Base-by-base conservation (phyloP, 495 filamentous ascomycete genomes). In the Parathielavia appendiculata region DNA sequence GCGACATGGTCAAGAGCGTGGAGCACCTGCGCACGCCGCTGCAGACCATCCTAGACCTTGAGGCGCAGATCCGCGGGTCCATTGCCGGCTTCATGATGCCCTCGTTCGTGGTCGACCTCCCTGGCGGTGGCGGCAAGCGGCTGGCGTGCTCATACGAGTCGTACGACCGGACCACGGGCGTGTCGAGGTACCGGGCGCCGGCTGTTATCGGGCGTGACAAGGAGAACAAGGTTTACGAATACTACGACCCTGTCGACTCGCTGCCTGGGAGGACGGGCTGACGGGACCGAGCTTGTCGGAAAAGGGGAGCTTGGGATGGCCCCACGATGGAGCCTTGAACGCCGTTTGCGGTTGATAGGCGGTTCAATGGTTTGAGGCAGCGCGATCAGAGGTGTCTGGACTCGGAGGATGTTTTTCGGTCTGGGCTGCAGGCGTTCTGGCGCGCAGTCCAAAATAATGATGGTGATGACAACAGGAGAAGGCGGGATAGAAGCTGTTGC, bases 21-120 rank as follows among this genome's bases (percentile, higher is more conserved):
- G 83, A 86, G 69, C 81, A 86, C 58, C 69, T 84, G n/a, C 79
- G 83, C 45, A 85, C 81, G 19, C 80, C 80, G 22, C 72, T 86
- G 17, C 71, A 72, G 40, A 81, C 78, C 2, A 83, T 81, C 40
- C 73, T 83, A 19, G 73, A 79, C 23, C 67, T 84, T 5, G 81
- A 85, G 61, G 63, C 73, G 26, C 61, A 76, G 20, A 71, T 84
- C 51, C 77, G 80, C 10, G 82, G 82, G 35, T 79, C 74, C 1
- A 80, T 83, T 48, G 81, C 80, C 0, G 82, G 83, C 7, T 85
- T 84, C 70, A 75, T 79, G 73, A 80, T 75, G 60, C 83, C 83
- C 0, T 72, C 73, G 16, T 84, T 82, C 65, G 77, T 86, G 12
- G 81, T 84, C 43, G 83, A 86, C 65, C 73, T 85, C 22, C 83